Evolutionary conservation across 129 eudicot species (phyloP).

Genomic region (Erigeron canadensis): DNA sequence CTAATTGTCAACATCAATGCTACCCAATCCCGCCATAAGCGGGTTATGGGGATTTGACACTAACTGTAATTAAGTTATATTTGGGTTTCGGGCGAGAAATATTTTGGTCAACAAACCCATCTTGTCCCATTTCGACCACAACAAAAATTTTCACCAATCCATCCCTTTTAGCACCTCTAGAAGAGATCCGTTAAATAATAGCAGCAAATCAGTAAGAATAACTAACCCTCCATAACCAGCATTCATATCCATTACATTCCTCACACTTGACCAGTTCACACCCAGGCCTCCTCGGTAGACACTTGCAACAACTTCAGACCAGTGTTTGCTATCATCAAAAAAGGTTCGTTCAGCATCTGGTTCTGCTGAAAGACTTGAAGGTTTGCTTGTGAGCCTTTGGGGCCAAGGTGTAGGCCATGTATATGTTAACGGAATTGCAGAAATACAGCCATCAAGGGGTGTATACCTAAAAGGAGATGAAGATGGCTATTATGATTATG

Average conservation of each 20-base stretch:
- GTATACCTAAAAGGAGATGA: slow-evolving; percentile 53
- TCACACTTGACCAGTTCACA: slow-evolving; percentile 73
- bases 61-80: not conserved
- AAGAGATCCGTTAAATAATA: not conserved
- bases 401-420: slow-evolving; percentile 95
- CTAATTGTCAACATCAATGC: not conserved
- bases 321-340: slow-evolving; percentile 60
- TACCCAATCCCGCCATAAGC: too few relatives aligned
- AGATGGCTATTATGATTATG: slow-evolving; percentile 4
- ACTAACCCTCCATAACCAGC: slow-evolving; percentile 97
- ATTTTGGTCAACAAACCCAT: not conserved
- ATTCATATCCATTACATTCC: slow-evolving; percentile 97
- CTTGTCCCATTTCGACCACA: not conserved
- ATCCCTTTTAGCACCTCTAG: not conserved
- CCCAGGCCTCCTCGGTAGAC: slow-evolving; percentile 62
- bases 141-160: not conserved
- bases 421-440: slow-evolving; percentile 40
- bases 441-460: slow-evolving; percentile 76
- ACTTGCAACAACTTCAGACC: slow-evolving; percentile 77
- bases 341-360: slow-evolving; percentile 53
- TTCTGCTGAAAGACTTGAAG: slow-evolving; percentile 51
- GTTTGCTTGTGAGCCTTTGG: slow-evolving; percentile 63
- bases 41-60: too few relatives aligned
- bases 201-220: not conserved
- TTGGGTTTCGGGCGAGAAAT: not conserved